Evolutionary conservation across 768 basidiomycete species (phyloP), one percentile per base, ranked within the genome.

Genomic region (Sutorius australiensis): DNA sequence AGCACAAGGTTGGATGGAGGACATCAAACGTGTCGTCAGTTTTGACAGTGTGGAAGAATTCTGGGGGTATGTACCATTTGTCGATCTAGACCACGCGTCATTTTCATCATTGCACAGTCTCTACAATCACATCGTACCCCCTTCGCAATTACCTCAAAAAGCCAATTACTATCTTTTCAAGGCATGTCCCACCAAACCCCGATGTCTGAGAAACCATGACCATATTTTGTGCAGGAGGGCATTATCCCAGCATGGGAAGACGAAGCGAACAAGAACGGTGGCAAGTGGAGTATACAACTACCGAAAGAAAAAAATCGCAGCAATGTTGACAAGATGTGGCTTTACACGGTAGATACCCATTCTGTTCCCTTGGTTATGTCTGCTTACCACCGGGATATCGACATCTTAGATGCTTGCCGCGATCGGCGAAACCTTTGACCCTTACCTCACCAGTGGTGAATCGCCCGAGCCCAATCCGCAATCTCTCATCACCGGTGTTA

Each of bases 161-260:
- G 92, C 94, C n/a, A 98, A 98, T 68, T 99, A 99, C 72, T 99
- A 98, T 75, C 78, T 99, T 58, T 98, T 99, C 85, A 98, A 97
- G 80, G 92, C 86, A 48, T 44, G 82, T 72, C 19, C 32, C 11
- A 9, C 16, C 10, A 21, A 37, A 10, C 13, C 12, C 12, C 28
- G 34, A 19, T 47, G 14, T 46, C 34, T 37, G 36, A 41, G 37
- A 48, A 46, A 17, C 28, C 21, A 21, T 57, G 48, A 30, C 54
- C 54, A 56, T 51, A 21, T 32, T 41, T 11, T 16, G 33, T 51
- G 44, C 63, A 95, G 92, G 93, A 93, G 63, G 90, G 87, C 27
- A 97, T 98, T 59, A 95, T 95, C 59, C 94, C 94, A 7, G 95
- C 95, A 47, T 97, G 94, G 94, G 95, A 97, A 67, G 95, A 97